Evolutionary conservation across 352 stramenopile genomes (phyloP), one percentile per base, ranked within the genome.

Genomic region (Pythium brachiatum): DNA sequence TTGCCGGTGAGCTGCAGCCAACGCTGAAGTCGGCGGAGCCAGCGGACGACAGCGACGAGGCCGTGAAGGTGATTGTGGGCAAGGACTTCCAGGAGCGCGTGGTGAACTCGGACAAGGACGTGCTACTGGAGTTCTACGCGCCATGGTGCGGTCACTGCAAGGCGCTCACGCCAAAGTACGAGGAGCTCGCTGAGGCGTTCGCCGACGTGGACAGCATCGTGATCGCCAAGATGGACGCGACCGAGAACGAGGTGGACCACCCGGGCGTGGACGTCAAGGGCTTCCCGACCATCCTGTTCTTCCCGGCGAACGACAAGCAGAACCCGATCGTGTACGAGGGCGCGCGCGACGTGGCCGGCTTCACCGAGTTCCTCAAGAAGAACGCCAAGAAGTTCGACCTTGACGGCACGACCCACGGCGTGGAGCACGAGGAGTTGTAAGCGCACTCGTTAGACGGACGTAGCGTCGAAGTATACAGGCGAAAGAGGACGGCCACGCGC

Each of bases 221-320:
- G 41, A 97, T 98, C 68, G 94, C 85, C 64, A 98, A 98, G 90
- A 98, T 98, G 72, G 95, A 98, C 70, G 81, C 92, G 34, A 98
- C 93, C 3, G 91, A 91, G 54, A 98, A 98, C 79, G 95, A 98
- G 74, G 81, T 98, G 29, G 93, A 98, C 78, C 74, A 95, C 74
- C 66, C 83, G 6, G 81, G 82, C 32, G 87, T 98, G 29, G 79
- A 96, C 36, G 84, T 98, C 64, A 81, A 86, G 57, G 94, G 94
- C 27, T 98, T 98, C 90, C 95, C 95, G 36, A 98, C 95, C 50
- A 77, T 98, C 41, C 79, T 97, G 57, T 98, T 98, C 75, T 98
- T 98, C 86, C 91, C 91, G 46, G 89, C 72, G 57, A 91, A 95
- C 47, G 80, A 93, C 71, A 97, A 96, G 70, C 72, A 78, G 62